These are phyloP conservation scores for Heterobasidion occidentale DNA, from an alignment of 1,284 basidiomycete species.

Conservation along the genomic window DNA sequence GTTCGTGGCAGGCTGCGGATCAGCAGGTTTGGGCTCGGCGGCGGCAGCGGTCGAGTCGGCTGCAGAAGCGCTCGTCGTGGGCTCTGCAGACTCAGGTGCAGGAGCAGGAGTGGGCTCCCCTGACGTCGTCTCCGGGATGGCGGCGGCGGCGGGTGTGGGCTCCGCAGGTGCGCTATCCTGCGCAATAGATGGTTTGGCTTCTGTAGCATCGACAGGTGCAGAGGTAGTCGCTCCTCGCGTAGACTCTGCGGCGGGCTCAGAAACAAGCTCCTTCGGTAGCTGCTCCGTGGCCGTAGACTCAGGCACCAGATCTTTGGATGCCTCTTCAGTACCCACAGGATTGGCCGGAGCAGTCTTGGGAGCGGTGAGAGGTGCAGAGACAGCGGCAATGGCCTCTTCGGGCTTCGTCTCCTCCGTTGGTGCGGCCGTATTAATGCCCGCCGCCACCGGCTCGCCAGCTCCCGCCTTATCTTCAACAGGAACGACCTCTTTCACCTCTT, in stretches of 20 bases:
- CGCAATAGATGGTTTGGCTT: no score
- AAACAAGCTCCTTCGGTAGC: no score
- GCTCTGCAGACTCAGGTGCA: not conserved
- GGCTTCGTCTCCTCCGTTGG: not conserved
- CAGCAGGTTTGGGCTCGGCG: not conserved
- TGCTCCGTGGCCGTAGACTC: no score
- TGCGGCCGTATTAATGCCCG: not conserved
- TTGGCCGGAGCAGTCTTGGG: not conserved
- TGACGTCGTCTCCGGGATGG: not conserved
- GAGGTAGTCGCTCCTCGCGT: no score
- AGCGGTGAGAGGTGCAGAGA: not conserved
- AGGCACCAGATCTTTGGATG: no score
- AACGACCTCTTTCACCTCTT: not conserved
- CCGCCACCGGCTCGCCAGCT: not conserved
- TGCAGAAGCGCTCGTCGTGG: not conserved
- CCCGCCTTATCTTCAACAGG: not conserved
- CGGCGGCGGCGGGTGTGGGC: no score
- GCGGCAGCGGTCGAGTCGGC: not conserved
- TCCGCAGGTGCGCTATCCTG: no score
- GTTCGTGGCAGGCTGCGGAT: not conserved
- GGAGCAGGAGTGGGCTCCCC: not conserved
- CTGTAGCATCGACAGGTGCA: not conserved
- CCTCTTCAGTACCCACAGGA: no score
- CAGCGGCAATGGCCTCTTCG: slow-evolving; percentile 2
- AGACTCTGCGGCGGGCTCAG: no score